These are phyloP conservation scores for Talaromyces marneffei DNA, from an alignment of 2,329 filamentous ascomycete genomes.

Conservation along the genomic window DNA sequence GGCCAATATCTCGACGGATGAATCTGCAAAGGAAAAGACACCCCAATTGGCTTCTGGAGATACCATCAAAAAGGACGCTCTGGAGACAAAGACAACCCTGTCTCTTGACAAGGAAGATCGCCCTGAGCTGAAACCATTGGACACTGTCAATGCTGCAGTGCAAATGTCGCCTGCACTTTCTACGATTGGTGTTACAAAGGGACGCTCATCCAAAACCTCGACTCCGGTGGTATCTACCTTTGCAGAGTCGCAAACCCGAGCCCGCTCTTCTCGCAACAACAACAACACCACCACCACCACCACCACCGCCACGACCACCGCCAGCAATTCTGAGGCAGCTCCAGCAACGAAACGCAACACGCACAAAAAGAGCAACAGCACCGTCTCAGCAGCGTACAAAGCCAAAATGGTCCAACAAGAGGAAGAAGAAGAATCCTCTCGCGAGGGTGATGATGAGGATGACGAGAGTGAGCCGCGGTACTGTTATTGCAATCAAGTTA, in stretches of 20 bases:
- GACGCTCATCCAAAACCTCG: slow-evolving; percentile 37
- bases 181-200: slow-evolving; percentile 24
- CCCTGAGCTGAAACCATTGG: slow-evolving; percentile 25
- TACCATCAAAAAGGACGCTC: slow-evolving; percentile 13
- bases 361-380: slow-evolving; percentile 27
- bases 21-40: slow-evolving; percentile 24
- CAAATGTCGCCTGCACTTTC: slow-evolving; percentile 12
- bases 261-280: slow-evolving; percentile 32
- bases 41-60: slow-evolving; percentile 33
- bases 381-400: slow-evolving; percentile 20
- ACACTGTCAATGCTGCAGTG: slow-evolving; percentile 32
- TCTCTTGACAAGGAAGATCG: slow-evolving; percentile 32
- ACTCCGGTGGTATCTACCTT: slow-evolving; percentile 36
- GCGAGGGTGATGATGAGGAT: slow-evolving; percentile 54
- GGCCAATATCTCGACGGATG: slow-evolving; percentile 50
- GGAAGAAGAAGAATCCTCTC: slow-evolving; percentile 41
- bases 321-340: slow-evolving; percentile 17
- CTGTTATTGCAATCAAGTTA: slow-evolving; percentile 73
- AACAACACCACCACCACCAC: slow-evolving; percentile 14
- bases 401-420: slow-evolving; percentile 30
- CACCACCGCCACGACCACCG: too few species aligned
- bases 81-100: slow-evolving; percentile 19
- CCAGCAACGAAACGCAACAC: slow-evolving; percentile 29
- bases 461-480: slow-evolving; percentile 68
- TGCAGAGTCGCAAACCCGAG: slow-evolving; percentile 28